phyloP scores from a whole-genome alignment of 192 early-diverging fungal species.

The Obelidium mucronatum region DNA sequence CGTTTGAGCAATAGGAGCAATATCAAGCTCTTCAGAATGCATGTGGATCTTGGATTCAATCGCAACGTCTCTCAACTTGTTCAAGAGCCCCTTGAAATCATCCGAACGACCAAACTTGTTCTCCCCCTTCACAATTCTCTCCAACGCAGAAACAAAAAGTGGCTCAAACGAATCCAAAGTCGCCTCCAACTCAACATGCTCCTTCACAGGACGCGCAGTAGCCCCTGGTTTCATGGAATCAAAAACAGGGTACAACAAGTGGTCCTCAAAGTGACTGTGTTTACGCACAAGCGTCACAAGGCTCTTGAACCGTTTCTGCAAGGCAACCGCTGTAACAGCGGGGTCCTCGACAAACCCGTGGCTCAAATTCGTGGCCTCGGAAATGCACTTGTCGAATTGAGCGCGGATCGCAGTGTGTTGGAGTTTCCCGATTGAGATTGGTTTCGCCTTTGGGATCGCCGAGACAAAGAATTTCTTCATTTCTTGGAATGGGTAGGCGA shows the following conservation, averaged over 20 bases:
- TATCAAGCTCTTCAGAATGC: conserved; percentile 20
- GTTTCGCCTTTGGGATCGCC: conserved; percentile 15
- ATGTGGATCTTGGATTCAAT: background rate
- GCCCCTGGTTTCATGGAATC: conserved; percentile 24
- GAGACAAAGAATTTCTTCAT: conserved; percentile 8
- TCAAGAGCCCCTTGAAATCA: conserved; percentile 12
- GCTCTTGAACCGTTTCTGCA: background rate
- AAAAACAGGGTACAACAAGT: conserved; percentile 32
- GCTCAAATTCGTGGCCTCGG: background rate
- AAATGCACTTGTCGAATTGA: conserved; percentile 21
- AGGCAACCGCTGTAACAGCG: background rate
- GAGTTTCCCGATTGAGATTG: conserved; percentile 13
- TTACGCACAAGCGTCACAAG: background rate
- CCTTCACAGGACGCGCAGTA: conserved; percentile 6
- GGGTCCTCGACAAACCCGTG: background rate
- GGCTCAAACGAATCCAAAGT: background rate
- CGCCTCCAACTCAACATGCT: background rate
- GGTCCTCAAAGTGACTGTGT: conserved; percentile 29
- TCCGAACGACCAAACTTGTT: background rate
- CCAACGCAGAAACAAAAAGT: background rate
- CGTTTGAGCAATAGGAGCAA: background rate
- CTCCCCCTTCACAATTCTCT: background rate
- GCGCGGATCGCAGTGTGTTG: conserved; percentile 33
- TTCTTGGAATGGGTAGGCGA: background rate
- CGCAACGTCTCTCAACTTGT: background rate